Percentiles rank a stretch among this genome's conserved stretches.
Evolutionary conservation across 495 filamentous ascomycete genomes (phyloP).

Genomic region (Amniculicola lignicola): DNA sequence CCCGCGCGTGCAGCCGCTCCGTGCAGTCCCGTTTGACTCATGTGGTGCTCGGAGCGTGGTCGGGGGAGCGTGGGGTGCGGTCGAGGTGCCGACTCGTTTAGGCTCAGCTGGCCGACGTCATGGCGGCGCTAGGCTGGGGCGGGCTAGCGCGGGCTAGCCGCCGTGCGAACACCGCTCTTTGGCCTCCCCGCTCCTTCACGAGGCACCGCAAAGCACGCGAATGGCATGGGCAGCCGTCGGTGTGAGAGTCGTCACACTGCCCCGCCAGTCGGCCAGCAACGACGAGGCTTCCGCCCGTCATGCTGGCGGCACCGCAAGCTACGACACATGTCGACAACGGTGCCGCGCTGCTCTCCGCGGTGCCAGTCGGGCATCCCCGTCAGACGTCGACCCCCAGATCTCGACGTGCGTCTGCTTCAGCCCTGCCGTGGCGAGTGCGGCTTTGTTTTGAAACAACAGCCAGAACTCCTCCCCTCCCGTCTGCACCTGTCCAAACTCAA

Average conservation of each 20-base stretch:
- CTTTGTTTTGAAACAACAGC: background rate
- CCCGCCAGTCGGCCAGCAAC: background rate
- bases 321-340: background rate
- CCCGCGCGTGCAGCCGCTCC: background rate
- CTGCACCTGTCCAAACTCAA: no score
- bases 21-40: constrained; percentile 12
- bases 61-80: constrained; percentile 4
- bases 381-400: background rate
- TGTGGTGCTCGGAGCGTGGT: background rate
- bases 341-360: constrained; percentile 8
- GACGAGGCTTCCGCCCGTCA: no score
- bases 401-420: background rate
- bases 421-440: constrained; percentile 9
- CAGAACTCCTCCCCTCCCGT: no score
- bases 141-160: background rate
- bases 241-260: constrained; percentile 16
- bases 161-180: constrained; percentile 11
- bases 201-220: no score
- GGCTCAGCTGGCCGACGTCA: constrained; percentile 4
- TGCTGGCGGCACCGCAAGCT: background rate
- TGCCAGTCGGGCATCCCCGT: constrained; percentile 7
- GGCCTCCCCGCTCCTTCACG: background rate
- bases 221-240: background rate
- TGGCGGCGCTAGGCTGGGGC: background rate
- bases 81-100: background rate